Conservation (phyloP, 805 yeast genomes). For the Candida yuanshanica region DNA sequence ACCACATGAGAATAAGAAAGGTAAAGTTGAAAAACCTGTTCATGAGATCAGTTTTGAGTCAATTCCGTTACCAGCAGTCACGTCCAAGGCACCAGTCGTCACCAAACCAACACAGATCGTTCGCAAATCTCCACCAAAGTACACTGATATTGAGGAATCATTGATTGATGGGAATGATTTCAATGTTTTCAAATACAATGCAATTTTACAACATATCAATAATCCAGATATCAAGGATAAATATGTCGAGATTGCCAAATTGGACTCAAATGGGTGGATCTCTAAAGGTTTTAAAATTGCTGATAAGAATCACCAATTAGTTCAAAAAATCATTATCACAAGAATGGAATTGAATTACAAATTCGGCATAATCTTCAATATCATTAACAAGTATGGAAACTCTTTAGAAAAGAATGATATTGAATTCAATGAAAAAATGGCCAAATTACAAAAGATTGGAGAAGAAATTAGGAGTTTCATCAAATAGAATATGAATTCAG, state of each 20-base stretch:
- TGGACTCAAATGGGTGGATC: slow-evolving; percentile 33
- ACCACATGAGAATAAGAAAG: not conserved
- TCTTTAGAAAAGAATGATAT: slow-evolving; percentile 28
- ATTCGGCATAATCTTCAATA: slow-evolving; percentile 32
- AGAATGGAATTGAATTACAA: slow-evolving; percentile 36
- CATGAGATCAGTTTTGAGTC: slow-evolving; percentile 3
- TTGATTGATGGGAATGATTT: not conserved
- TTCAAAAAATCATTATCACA: slow-evolving; percentile 29
- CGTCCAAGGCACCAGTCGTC: no score
- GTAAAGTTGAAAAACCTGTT: slow-evolving; percentile 1
- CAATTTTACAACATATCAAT: slow-evolving; percentile 17
- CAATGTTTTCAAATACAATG: not conserved
- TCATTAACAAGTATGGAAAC: slow-evolving; percentile 32
- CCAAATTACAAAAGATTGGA: slow-evolving; percentile 36
- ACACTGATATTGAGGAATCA: not conserved
- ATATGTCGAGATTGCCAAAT: slow-evolving; percentile 23
- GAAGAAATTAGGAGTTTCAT: slow-evolving; percentile 33
- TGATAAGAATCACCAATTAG: slow-evolving; percentile 28
- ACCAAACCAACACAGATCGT: not conserved
- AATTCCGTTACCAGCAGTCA: not conserved
- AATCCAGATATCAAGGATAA: slow-evolving; percentile 19
- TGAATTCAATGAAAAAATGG: slow-evolving; percentile 29
- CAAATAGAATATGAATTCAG: slow-evolving; percentile 16
- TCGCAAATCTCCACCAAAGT: not conserved
- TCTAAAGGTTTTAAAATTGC: slow-evolving; percentile 28